Evolutionary conservation across 768 basidiomycete species (phyloP).

Genomic region (Atractiella rhizophila): DNA sequence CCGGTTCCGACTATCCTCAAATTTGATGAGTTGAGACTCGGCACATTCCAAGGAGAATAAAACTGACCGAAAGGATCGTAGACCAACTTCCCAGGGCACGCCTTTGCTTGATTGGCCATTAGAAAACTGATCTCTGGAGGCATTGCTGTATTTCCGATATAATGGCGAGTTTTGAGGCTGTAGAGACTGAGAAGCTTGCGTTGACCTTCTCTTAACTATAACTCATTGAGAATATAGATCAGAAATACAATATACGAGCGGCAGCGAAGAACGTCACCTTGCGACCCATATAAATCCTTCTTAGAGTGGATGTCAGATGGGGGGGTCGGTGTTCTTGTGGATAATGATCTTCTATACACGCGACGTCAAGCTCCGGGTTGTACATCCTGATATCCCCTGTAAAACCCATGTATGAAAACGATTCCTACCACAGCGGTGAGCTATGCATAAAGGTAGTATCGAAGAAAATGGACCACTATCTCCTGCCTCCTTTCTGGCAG

Average conservation of each 20-base stretch:
- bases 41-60: slow-evolving; percentile 13
- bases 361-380: slow-evolving; percentile 17
- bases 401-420: slow-evolving; percentile 64
- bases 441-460: background rate
- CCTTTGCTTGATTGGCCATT: slow-evolving; percentile 92
- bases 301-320: background rate
- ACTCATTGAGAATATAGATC: background rate
- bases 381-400: slow-evolving; percentile 59
- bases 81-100: slow-evolving; percentile 61
- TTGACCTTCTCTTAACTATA: slow-evolving; percentile 7
- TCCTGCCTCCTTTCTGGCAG: slow-evolving; percentile 5
- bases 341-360: slow-evolving; percentile 14
- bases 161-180: slow-evolving; percentile 67
- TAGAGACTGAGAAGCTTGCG: slow-evolving; percentile 43
- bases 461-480: background rate
- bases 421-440: slow-evolving; percentile 7
- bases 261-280: slow-evolving; percentile 34
- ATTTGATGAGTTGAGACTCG: background rate
- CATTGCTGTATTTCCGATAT: slow-evolving; percentile 94
- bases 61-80: slow-evolving; percentile 76
- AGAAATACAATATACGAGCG: background rate
- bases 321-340: slow-evolving; percentile 1
- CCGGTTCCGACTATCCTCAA: slow-evolving; percentile 25
- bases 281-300: slow-evolving; percentile 50
- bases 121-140: slow-evolving; percentile 80